Evolutionary conservation across 345 rosid species (phyloP), one percentile per base, ranked within the genome.

Genomic region (Boechera retrofracta): DNA sequence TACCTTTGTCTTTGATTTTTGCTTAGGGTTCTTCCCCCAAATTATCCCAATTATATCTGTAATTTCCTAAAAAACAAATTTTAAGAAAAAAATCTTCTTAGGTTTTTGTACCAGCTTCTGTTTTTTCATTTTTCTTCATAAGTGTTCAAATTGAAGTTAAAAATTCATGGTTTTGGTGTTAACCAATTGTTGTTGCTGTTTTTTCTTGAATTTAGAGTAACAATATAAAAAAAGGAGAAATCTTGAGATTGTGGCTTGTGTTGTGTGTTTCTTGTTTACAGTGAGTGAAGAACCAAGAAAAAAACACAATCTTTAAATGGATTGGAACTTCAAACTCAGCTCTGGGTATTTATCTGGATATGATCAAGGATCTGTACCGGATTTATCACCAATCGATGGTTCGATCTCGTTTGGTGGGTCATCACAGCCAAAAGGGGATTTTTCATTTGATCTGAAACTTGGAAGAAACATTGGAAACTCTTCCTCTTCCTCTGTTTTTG

Each of bases 391-490:
- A 55, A 77, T 71, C 12, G 81, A 78, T 76, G 86, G 78, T 72
- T 80, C 89, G 53, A 82, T 72, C 73, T 67, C 82, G 77, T 77
- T 74, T 51, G 84, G 78, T 78, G 82, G 45, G 70, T 66, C 76
- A 9, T 53, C 65, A 18, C 54, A 65, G 45, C 67, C 55, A 9
- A 76, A 64, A 60, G 85, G 86, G 70, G 85, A 80, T 9, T 91
- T 89, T 64, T 87, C 91, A 11, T 80, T 89, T 76, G 97, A 92
- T 87, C 72, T 92, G 82, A 88, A 89, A 82, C 97, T 92, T 67
- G 96, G 80, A 70, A 63, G 92, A 57, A 82, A 81, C 71, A 85
- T 84, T 1, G 84, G 84, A 53, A 82, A 79, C 76, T 77, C 86
- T 4, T 71, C 78, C 2, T 62, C 59, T 59, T 64, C 62, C 62